Base-by-base conservation (phyloP, 2,329 filamentous ascomycete genomes). In the Chrysosporium keratinophilum region DNA sequence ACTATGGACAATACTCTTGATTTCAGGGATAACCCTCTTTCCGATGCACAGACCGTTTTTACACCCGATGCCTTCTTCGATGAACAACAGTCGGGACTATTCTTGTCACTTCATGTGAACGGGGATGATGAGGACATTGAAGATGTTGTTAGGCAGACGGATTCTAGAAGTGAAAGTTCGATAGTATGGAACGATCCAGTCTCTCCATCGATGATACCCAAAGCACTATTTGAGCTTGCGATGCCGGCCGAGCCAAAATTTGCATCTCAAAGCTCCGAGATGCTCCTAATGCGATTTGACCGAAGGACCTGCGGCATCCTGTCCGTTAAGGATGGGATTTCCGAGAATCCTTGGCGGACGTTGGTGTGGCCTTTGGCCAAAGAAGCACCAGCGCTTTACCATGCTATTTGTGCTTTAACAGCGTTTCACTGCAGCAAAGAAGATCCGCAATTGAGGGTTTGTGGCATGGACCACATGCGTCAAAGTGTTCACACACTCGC, bases 331-430 rank as follows among this genome's bases (percentile, higher is more conserved):
- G 82, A 87, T 64, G 83, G 83, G 0, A 75, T 77, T 5, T 78
- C 75, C 1, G 84, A 87, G 60, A 87, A 87, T 62, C 83, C 83
- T 1, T 87, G 84, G 84, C 76, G 82, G 28, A 85, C 78, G 5
- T 71, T 84, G 44, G 73, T 87, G n/a, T 85, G 82, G 81, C 83
- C 84, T 1, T 67, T 87, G 46, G 80, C 82, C 2, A 75, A 74
- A 59, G 75, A 81, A 46, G 83, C 78, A 3, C 80, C 81, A 1
- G 82, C 83, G 2, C 69, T 87, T 35, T 83, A 81, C 59, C 81
- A 87, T 69, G 83, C 84, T 3, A 77, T 87, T 52, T 78, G 79
- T 41, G 82, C 83, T 3, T 78, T 87, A 74, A 82, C 83, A 1
- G 82, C 82, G 1, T 87, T 86, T 61, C 84, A 87, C 62, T 78